Conservation (phyloP, 1,284 basidiomycete species). For the Lentinula novae-zelandiae region DNA sequence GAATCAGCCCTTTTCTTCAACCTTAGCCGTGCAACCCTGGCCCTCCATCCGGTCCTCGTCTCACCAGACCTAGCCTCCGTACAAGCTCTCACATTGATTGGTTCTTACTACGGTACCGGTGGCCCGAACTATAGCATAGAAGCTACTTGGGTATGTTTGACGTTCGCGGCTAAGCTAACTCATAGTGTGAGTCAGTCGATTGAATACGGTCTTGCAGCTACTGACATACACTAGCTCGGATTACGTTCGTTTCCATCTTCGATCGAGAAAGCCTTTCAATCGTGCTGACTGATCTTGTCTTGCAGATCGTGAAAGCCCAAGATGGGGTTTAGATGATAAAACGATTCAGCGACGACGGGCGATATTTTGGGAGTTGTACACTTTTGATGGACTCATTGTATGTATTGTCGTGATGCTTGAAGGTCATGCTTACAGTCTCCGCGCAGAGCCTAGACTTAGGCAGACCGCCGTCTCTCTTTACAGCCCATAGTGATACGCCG, state of each 20-base stretch:
- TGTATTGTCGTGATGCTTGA: neutral
- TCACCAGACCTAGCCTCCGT: conserved; percentile 49
- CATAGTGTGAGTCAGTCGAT: conserved; percentile 24
- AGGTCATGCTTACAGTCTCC: neutral
- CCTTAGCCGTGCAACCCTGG: neutral
- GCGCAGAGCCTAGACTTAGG: conserved; percentile 32
- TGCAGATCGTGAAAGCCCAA: conserved; percentile 48
- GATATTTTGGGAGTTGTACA: conserved; percentile 51
- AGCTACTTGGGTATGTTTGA: conserved; percentile 44
- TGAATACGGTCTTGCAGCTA: conserved; percentile 31
- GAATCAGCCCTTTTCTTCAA: neutral
- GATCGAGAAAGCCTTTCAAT: no score
- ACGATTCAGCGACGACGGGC: conserved; percentile 42
- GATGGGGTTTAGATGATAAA: conserved; percentile 43
- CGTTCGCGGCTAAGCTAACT: conserved; percentile 17
- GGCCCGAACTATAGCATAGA: conserved; percentile 42
- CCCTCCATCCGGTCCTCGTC: conserved; percentile 31
- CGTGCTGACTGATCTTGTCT: neutral
- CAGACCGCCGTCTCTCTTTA: conserved; percentile 40
- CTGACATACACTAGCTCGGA: conserved; percentile 31
- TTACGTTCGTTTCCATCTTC: conserved; percentile 25
- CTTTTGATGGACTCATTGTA: conserved; percentile 27
- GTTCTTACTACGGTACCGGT: conserved; percentile 43
- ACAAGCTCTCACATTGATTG: conserved; percentile 49
- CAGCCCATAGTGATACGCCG: conserved; percentile 43